Evolutionary conservation across 2,329 filamentous ascomycete species (phyloP).

Genomic region (Fonsecaea erecta): DNA sequence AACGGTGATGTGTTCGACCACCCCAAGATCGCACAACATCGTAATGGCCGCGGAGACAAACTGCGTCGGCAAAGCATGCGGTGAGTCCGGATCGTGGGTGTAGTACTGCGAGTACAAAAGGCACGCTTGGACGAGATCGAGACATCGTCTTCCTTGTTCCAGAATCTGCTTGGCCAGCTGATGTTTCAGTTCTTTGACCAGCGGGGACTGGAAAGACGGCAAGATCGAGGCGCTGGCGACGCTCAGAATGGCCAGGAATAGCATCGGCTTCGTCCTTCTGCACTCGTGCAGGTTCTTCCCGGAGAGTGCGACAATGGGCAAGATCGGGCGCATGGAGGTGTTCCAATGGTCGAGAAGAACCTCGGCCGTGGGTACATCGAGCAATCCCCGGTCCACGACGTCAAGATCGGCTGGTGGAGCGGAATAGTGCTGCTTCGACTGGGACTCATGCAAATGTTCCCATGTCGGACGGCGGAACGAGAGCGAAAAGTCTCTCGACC

Average conservation of each 20-base stretch:
- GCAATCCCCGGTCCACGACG: constrained; percentile 11
- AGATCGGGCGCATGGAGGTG: constrained; percentile 13
- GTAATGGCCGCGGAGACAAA: constrained; percentile 15
- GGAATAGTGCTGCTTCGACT: neutral
- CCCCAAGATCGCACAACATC: constrained; percentile 16
- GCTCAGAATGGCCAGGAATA: constrained; percentile 18
- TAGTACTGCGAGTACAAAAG: constrained; percentile 24
- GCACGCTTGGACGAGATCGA: constrained; percentile 20
- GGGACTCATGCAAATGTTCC: no score
- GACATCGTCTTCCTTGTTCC: constrained; percentile 2
- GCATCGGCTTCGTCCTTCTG: constrained; percentile 1
- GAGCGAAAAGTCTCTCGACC: neutral
- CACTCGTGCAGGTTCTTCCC: neutral
- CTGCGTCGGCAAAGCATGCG: neutral
- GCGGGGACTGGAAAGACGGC: constrained; percentile 12
- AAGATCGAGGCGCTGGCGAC: constrained; percentile 19
- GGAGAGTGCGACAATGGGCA: constrained; percentile 5
- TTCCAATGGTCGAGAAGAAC: constrained; percentile 21
- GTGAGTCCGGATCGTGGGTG: neutral
- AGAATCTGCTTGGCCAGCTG: constrained; percentile 14
- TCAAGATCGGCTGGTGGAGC: neutral
- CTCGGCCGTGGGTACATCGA: constrained; percentile 19
- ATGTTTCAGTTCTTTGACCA: constrained; percentile 16
- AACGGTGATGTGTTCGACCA: constrained; percentile 19
- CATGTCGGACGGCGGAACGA: neutral